phyloP scores from a whole-genome alignment of 192 early-diverging fungal species.

The Geranomyces michiganensis region DNA sequence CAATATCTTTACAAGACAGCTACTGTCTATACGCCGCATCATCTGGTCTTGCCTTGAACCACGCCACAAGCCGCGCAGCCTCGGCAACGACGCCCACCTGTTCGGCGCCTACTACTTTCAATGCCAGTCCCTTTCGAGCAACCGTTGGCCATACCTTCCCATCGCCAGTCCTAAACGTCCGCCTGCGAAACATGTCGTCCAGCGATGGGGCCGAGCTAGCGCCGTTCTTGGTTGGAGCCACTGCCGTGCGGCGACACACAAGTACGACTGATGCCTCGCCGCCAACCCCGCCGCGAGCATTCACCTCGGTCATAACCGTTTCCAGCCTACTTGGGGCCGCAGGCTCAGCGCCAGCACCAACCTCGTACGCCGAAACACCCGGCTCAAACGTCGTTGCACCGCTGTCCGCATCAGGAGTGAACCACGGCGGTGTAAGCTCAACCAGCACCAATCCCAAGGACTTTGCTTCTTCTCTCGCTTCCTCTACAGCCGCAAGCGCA shows the following conservation, averaged over 20 bases:
- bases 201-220: background rate
- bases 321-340: background rate
- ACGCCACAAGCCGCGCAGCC: slow-evolving; percentile 13
- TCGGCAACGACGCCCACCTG: slow-evolving; percentile 15
- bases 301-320: background rate
- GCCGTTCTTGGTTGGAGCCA: background rate
- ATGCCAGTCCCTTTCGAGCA: background rate
- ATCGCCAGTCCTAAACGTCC: slow-evolving; percentile 25
- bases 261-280: slow-evolving; percentile 7
- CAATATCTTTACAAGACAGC: too few relatives aligned
- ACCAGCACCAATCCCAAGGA: too few relatives aligned
- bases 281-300: background rate
- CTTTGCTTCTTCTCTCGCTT: background rate
- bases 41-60: background rate
- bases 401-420: background rate
- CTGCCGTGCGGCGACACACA: background rate
- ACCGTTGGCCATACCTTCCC: slow-evolving; percentile 19
- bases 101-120: slow-evolving; percentile 13
- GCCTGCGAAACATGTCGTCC: slow-evolving; percentile 9
- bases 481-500: background rate
- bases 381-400: background rate
- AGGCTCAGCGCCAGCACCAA: background rate
- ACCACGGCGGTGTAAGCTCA: slow-evolving; percentile 28
- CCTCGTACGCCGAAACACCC: background rate
- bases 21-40: too few relatives aligned